Evolutionary conservation across 257 asterid genomes (phyloP).

Genomic region (Ajuga chamaepitys): DNA sequence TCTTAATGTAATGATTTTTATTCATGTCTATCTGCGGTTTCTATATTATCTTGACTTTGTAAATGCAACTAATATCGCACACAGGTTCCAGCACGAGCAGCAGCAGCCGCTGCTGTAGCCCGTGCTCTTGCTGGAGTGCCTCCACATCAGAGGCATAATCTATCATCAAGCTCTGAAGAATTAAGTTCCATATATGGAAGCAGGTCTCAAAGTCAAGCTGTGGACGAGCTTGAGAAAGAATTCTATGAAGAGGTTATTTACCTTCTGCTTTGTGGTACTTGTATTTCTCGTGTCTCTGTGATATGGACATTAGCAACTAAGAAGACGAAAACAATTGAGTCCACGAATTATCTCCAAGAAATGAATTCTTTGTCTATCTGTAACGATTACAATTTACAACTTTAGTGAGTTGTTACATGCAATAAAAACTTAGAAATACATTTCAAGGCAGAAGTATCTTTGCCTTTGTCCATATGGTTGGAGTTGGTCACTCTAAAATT

Average conservation of each 20-base stretch:
- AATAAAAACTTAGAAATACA: slow-evolving; percentile 2
- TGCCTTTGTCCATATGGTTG: slow-evolving; percentile 9
- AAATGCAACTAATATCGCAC: slow-evolving; percentile 8
- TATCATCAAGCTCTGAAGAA: slow-evolving; percentile 78
- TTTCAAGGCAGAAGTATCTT: neutral
- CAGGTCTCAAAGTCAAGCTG: slow-evolving; percentile 44
- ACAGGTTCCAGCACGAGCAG: slow-evolving; percentile 98
- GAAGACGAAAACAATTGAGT: neutral
- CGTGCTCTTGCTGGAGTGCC: slow-evolving; percentile 93
- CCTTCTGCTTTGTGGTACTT: slow-evolving; percentile 13
- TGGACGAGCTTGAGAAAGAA: slow-evolving; percentile 82
- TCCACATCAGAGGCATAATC: slow-evolving; percentile 78
- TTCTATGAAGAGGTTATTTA: slow-evolving; percentile 77
- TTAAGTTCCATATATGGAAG: slow-evolving; percentile 81
- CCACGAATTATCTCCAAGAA: slow-evolving; percentile 1
- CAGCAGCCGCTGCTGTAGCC: slow-evolving; percentile 97
- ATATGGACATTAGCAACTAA: neutral
- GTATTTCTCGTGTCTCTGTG: slow-evolving; percentile 11
- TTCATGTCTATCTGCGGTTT: neutral
- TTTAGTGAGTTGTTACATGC: neutral
- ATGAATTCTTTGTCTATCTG: neutral
- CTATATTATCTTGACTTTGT: slow-evolving; percentile 1
- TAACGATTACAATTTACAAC: neutral
- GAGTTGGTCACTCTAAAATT: slow-evolving; percentile 8
- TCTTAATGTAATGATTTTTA: neutral